Evolutionary conservation across 345 rosid species (phyloP).

Genomic region (Pistacia atlantica): DNA sequence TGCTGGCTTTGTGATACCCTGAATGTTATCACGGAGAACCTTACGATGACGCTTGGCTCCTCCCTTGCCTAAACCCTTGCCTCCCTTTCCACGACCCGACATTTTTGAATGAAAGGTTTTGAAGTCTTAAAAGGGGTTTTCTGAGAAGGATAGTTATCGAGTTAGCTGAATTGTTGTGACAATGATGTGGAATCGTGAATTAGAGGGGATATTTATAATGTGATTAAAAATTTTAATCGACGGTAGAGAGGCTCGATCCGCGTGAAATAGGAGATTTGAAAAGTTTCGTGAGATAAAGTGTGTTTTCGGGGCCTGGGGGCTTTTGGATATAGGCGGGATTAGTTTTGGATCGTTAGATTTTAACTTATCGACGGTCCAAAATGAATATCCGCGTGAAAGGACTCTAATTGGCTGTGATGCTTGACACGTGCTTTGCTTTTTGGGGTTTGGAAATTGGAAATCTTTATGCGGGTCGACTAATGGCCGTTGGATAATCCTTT

Average conservation of each 20-base stretch:
- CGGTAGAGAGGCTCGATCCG: neutral
- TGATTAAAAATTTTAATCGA: neutral
- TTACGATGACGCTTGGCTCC: constrained; percentile 61
- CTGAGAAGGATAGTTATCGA: no score
- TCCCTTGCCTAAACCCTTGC: constrained; percentile 64
- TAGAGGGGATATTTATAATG: neutral
- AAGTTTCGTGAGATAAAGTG: neutral
- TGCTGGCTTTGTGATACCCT: constrained; percentile 57
- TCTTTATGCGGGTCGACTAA: neutral
- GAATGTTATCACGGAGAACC: constrained; percentile 61
- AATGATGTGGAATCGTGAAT: neutral
- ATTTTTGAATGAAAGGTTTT: constrained; percentile 10
- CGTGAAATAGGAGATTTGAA: neutral
- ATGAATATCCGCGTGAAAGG: neutral
- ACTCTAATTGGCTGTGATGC: no score
- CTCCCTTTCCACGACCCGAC: constrained; percentile 70
- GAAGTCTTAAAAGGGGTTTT: neutral
- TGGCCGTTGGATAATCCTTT: neutral
- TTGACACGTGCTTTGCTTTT: neutral
- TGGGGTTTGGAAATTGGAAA: neutral
- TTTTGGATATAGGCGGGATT: constrained; percentile 4
- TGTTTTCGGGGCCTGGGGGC: neutral
- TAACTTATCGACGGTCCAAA: neutral
- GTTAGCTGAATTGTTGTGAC: neutral
- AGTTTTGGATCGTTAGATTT: neutral